Base-by-base conservation (phyloP, 371 early-diverging fungal species). In the Blakeslea trispora region DNA sequence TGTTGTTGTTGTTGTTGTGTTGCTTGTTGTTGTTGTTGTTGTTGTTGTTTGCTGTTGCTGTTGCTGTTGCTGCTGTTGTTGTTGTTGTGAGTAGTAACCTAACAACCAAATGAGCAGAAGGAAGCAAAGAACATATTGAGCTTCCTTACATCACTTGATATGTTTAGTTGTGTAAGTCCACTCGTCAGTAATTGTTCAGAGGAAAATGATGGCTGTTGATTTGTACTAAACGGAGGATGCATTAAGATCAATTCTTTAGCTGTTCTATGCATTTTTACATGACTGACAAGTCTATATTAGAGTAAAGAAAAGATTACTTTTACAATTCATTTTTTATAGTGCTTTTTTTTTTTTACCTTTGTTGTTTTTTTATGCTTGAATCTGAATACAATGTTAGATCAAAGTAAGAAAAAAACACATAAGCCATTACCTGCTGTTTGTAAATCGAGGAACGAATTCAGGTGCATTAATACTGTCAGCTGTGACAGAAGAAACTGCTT, bases 391-490 rank as follows among this genome's bases (percentile, higher is more conserved):
- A 23, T 21, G 21, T 21, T 24, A 45, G 9, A 32, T 7, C 10
- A 31, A 22, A 10, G 6, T 3, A 31, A 32, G 28, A 21, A 3
- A 50, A 50, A 50, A 22, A 35, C 34, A 31, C 46, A 51, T 42
- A 28, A 28, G 7, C 28, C 28, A 5, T 28, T 28, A 28, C 28
- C 28, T 28, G 28, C 41, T 35, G 41, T 21, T n/a, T 22, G 63
- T 57, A 44, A 67, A 66, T 74, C 81, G 82, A 24, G 89, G 87
- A 23, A 86, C 80, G 61, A 87, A 87, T 24, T 84, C 83, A 17
- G 86, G 85, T 15, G 86, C 87, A 58, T 84, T 82, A 32, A 86
- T 66, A 45, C 78, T 76, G 31, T 81, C 85, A 23, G 81, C 78
- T 45, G 84, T 72, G 15, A 85, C 83, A 11, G 80, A 73, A 19